Conservation (phyloP, 2,329 filamentous ascomycete species). For the Cercospora berteroae region DNA sequence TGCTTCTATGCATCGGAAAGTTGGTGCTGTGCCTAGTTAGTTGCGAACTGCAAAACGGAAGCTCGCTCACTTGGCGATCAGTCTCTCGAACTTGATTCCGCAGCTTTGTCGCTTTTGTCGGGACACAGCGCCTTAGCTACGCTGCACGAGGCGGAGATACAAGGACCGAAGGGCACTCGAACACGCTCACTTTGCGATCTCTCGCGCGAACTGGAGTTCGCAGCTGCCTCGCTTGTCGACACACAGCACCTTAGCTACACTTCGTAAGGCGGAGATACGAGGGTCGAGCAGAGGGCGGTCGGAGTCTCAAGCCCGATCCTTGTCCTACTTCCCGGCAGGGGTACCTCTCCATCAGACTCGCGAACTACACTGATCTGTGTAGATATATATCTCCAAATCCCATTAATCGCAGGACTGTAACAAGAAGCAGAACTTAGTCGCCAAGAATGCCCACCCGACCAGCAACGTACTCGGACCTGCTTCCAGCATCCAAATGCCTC, state of each 20-base stretch:
- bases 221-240: no score
- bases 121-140: not conserved
- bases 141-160: not conserved
- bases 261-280: no score
- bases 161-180: not conserved
- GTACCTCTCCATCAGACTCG: not conserved
- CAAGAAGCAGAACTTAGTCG: not conserved
- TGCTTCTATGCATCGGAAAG: not conserved
- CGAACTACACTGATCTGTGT: not conserved
- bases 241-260: no score
- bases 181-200: no score
- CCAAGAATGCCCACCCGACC: conserved; percentile 28
- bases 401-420: not conserved
- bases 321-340: not conserved
- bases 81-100: not conserved
- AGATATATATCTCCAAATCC: not conserved
- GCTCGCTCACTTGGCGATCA: not conserved
- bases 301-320: not conserved
- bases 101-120: not conserved
- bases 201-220: no score
- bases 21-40: not conserved
- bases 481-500: conserved; percentile 29
- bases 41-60: not conserved
- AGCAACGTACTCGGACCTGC: conserved; percentile 30
- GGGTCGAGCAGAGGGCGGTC: no score